phyloP scores from a whole-genome alignment of 495 filamentous ascomycete genomes.

The Friedmanniomyces simplex region DNA sequence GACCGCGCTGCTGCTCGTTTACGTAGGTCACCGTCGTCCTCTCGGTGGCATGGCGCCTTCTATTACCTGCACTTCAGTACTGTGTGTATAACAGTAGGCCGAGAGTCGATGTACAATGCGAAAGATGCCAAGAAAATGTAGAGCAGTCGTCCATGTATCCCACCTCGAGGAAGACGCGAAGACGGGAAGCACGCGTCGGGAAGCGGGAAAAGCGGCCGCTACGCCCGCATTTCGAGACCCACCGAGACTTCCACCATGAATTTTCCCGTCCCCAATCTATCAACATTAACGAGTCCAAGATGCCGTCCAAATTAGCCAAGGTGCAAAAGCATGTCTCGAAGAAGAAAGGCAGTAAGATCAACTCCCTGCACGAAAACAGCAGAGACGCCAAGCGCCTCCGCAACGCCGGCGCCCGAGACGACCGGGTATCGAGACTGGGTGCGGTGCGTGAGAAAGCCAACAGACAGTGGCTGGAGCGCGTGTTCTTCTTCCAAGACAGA shows the following conservation, averaged over 20 bases:
- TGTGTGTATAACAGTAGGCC: too few species aligned
- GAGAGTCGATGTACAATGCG: background rate
- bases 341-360: conserved; percentile 56
- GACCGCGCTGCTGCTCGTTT: conserved; percentile 16
- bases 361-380: conserved; percentile 71
- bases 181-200: background rate
- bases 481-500: conserved; percentile 58
- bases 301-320: conserved; percentile 68
- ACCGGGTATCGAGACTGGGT: conserved; percentile 59
- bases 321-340: conserved; percentile 74
- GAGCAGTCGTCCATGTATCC: background rate
- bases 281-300: conserved; percentile 28
- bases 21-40: background rate
- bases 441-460: conserved; percentile 53
- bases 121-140: background rate
- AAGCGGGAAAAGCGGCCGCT: background rate
- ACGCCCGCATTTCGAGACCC: too few species aligned
- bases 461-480: conserved; percentile 52
- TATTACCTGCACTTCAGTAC: background rate
- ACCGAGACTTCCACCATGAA: too few species aligned
- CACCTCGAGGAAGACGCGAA: background rate
- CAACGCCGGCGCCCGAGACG: conserved; percentile 60
- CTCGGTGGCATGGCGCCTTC: background rate
- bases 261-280: too few species aligned
- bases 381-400: conserved; percentile 67